Percentiles rank a stretch among this genome's conserved stretches.
Conservation (phyloP, 495 filamentous ascomycete species). For the Penicillium roqueforti region DNA sequence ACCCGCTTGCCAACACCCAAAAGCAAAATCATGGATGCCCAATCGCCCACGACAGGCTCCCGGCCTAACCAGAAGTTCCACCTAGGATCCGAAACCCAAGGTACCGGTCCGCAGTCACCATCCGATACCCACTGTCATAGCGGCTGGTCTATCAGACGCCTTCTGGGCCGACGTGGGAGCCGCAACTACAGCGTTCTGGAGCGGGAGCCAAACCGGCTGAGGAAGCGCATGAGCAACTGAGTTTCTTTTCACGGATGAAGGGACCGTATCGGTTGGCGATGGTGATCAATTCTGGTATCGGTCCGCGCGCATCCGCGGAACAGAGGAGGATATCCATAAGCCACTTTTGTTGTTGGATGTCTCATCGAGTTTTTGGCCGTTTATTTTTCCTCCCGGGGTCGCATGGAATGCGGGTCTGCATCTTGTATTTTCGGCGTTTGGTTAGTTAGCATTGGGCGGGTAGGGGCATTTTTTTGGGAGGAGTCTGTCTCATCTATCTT, state of each 20-base stretch:
- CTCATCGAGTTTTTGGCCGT: not conserved
- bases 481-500: not conserved
- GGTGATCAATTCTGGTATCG: not conserved
- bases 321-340: not conserved
- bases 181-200: conserved; percentile 41
- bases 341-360: not conserved
- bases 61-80: conserved; percentile 12
- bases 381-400: not conserved
- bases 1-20: not conserved
- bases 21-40: conserved; percentile 28
- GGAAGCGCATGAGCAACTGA: conserved; percentile 34
- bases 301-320: too few species aligned
- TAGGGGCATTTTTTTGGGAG: not conserved
- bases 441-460: not conserved
- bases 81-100: conserved; percentile 3
- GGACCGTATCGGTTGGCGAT: not conserved
- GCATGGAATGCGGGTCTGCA: not conserved
- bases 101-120: not conserved
- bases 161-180: conserved; percentile 37
- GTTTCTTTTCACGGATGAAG: not conserved
- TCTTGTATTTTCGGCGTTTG: not conserved
- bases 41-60: conserved; percentile 19
- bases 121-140: conserved; percentile 2
- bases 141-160: conserved; percentile 38
- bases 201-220: conserved; percentile 41